Evolutionary conservation across 805 yeast species (phyloP).

Genomic region (Tetrapisispora iriomotensis): DNA sequence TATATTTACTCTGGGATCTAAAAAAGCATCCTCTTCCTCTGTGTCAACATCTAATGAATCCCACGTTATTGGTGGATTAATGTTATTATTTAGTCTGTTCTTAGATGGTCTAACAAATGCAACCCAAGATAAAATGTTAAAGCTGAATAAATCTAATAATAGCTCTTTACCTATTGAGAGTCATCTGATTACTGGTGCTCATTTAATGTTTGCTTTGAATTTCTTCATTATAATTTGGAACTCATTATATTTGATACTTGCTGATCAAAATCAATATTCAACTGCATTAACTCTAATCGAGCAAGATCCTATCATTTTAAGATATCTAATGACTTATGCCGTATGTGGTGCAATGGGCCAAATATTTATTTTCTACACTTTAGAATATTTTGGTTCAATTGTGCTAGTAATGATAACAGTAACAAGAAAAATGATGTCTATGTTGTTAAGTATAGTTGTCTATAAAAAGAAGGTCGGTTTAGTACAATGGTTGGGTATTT

Average conservation of each 20-base stretch:
- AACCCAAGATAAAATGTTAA: conserved; percentile 80
- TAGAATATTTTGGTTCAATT: conserved; percentile 78
- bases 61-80: conserved; percentile 43
- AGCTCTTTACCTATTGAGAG: conserved; percentile 15
- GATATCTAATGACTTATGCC: conserved; percentile 58
- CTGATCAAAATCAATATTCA: conserved; percentile 18
- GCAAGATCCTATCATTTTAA: conserved; percentile 39
- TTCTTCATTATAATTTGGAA: conserved; percentile 38
- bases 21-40: conserved; percentile 6
- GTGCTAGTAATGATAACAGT: conserved; percentile 87
- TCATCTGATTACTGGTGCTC: conserved; percentile 63
- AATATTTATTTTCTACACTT: conserved; percentile 78
- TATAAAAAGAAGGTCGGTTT: conserved; percentile 65
- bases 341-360: conserved; percentile 86
- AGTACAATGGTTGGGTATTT: conserved; percentile 72
- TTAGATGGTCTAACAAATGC: conserved; percentile 91
- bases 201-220: conserved; percentile 70
- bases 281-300: conserved; percentile 32
- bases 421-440: conserved; percentile 91
- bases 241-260: conserved; percentile 33
- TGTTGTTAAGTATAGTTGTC: conserved; percentile 78
- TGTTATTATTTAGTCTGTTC: conserved; percentile 53
- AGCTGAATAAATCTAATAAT: conserved; percentile 13
- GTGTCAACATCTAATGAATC: too few relatives aligned
- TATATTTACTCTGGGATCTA: conserved; percentile 52